Evolutionary conservation across 2,329 filamentous ascomycete genomes (phyloP).

Genomic region (Fusarium napiforme): DNA sequence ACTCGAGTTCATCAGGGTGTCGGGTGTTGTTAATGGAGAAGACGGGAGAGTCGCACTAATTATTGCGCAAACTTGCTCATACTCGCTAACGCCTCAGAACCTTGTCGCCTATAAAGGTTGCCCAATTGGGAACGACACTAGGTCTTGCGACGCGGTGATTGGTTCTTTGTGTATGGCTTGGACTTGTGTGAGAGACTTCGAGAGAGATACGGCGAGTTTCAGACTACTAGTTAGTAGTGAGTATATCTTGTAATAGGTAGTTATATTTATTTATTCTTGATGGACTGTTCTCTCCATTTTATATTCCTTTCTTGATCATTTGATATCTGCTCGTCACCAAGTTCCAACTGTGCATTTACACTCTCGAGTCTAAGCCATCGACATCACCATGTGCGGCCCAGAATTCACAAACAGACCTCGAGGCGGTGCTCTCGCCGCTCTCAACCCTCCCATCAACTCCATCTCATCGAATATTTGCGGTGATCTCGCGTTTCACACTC

Average conservation of each 20-base stretch:
- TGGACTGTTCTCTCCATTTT: neutral
- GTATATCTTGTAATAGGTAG: neutral
- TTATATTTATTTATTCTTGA: neutral
- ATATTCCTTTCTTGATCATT: neutral
- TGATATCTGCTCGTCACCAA: neutral
- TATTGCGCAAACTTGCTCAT: conserved; percentile 46
- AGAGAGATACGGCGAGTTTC: conserved; percentile 18
- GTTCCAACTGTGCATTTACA: neutral
- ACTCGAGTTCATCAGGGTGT: conserved; percentile 33
- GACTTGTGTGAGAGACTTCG: conserved; percentile 29
- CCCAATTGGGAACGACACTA: conserved; percentile 42
- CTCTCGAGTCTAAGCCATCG: too few relatives aligned
- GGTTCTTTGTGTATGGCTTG: conserved; percentile 14
- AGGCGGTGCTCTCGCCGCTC: conserved; percentile 59
- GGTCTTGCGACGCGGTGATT: conserved; percentile 44
- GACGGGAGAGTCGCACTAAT: neutral
- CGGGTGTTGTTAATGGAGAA: conserved; percentile 13
- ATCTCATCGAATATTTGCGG: conserved; percentile 38
- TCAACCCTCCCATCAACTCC: conserved; percentile 47
- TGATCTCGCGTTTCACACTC: conserved; percentile 59
- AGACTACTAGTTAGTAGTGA: neutral
- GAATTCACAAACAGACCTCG: conserved; percentile 54
- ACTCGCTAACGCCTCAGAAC: conserved; percentile 31
- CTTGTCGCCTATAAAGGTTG: conserved; percentile 23
- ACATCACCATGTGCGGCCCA: conserved; percentile 58